These are phyloP conservation scores for Mucor irregularis DNA, from an alignment of 371 early-diverging fungal genomes.

Conservation along the genomic window DNA sequence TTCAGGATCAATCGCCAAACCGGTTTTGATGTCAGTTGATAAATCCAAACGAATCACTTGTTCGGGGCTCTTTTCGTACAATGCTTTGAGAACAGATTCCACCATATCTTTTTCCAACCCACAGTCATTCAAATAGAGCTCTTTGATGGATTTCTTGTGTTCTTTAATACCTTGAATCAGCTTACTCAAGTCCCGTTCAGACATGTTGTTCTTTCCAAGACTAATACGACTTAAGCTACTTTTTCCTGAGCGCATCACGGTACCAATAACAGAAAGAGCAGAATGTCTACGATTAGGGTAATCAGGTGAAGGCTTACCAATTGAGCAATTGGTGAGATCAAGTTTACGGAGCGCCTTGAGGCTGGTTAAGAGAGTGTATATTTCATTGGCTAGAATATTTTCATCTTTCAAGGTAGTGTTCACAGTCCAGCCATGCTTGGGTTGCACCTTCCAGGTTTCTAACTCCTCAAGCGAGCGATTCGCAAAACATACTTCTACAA, in stretches of 20 bases:
- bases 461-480: constrained; percentile 25
- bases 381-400: constrained; percentile 33
- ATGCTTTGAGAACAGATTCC: constrained; percentile 24
- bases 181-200: constrained; percentile 24
- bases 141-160: constrained; percentile 25
- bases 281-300: background rate
- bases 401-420: background rate
- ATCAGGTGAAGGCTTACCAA: constrained; percentile 17
- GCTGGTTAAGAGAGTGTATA: constrained; percentile 23
- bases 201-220: constrained; percentile 32
- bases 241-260: constrained; percentile 20
- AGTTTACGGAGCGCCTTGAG: constrained; percentile 24
- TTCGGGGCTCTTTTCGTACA: constrained; percentile 15
- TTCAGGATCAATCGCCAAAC: constrained; percentile 7
- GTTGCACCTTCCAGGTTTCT: constrained; percentile 27
- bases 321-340: constrained; percentile 35
- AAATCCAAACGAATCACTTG: constrained; percentile 19
- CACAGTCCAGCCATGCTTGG: constrained; percentile 36
- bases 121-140: constrained; percentile 33
- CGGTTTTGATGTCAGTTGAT: constrained; percentile 20
- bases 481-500: constrained; percentile 28
- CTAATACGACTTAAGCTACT: constrained; percentile 25
- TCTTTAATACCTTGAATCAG: constrained; percentile 30
- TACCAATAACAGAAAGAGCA: constrained; percentile 22
- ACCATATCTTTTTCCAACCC: constrained; percentile 25